Base-by-base conservation (phyloP, 108 stramenopile genomes). In the Pseudonitzschia multiseries region DNA sequence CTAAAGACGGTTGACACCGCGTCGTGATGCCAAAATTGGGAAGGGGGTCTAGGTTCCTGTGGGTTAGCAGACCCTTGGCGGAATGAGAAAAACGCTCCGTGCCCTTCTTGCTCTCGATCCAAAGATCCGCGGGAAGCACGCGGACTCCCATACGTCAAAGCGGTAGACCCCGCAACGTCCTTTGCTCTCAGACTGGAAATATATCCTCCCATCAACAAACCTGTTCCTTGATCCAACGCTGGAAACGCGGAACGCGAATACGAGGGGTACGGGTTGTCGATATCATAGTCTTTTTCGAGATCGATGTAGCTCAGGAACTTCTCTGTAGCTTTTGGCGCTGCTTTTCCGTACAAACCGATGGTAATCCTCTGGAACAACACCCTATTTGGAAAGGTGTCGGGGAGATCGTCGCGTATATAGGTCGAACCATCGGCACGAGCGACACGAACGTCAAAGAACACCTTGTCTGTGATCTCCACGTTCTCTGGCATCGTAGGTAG, bases 1-100 rank as follows among this genome's bases (percentile, higher is more conserved):
- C 91, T 17, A 95, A 75, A 13, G 79, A 53, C 4, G 87, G 68
- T 32, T 64, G 72, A 13, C 60, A 20, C 24, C 86, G 76, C 56
- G 94, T 95, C 21, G 94, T 95, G 33, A 95, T 87, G 18, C 87
- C 91, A 81, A 93, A 95, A 22, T 76, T 72, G 14, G 94, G 94
- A 27, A 78, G 71, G 18, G 81, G 67, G 33, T 95, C 92, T 22
- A 95, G 69, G 22, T 79, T 79, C 8, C 83, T 77, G 72, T 95
- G 94, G 2, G 94, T 93, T 26, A 95, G 74, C 32, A 95, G 70
- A 48, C 91, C 91, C 62, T 83, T 87, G 20, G 64, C 62, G 22
- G 56, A 44, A 50, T 94, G 93, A 20, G 84, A 84, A 21, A 90
- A 10, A 24, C 65, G 60, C 18, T 22, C 65, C 10, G 70, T 27